These are phyloP conservation scores for Candida alai DNA, from an alignment of 805 yeast genomes.

Conservation along the genomic window DNA sequence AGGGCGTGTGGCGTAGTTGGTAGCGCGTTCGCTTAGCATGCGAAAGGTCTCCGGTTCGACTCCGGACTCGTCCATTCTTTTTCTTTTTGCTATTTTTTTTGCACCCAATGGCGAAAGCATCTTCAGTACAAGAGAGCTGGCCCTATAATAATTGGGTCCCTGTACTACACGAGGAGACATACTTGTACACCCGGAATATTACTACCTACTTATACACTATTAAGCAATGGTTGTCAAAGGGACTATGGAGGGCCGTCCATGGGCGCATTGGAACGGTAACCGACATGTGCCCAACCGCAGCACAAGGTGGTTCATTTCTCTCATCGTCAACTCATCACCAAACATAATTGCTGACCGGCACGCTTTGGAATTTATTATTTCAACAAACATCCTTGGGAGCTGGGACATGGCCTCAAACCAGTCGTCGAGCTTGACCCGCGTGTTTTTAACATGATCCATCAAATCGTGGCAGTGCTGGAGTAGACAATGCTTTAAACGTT, in stretches of 20 bases:
- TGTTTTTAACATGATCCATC: constrained; percentile 22
- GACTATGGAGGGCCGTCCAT: constrained; percentile 72
- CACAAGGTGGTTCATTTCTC: constrained; percentile 46
- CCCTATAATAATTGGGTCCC: too few species aligned
- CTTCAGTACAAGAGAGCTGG: neutral
- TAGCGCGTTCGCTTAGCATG: constrained; percentile 49
- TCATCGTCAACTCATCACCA: constrained; percentile 48
- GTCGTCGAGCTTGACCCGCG: constrained; percentile 34
- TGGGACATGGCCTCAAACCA: constrained; percentile 21
- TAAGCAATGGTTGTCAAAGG: constrained; percentile 37
- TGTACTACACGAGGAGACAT: too few species aligned
- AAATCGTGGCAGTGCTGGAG: constrained; percentile 45
- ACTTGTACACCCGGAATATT: too few species aligned
- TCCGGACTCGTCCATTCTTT: constrained; percentile 37
- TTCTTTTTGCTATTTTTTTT: constrained; percentile 5
- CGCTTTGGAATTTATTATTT: constrained; percentile 55
- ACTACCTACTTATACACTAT: too few species aligned
- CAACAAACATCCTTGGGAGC: constrained; percentile 50
- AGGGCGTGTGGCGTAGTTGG: constrained; percentile 49
- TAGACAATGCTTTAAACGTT: constrained; percentile 33
- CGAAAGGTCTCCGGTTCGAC: constrained; percentile 48
- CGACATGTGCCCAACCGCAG: constrained; percentile 42
- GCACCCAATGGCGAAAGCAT: neutral
- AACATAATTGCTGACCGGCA: constrained; percentile 71
- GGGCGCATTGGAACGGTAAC: constrained; percentile 78